phyloP scores from a whole-genome alignment of 257 asterid genomes.

The Nicotiana tabacum region DNA sequence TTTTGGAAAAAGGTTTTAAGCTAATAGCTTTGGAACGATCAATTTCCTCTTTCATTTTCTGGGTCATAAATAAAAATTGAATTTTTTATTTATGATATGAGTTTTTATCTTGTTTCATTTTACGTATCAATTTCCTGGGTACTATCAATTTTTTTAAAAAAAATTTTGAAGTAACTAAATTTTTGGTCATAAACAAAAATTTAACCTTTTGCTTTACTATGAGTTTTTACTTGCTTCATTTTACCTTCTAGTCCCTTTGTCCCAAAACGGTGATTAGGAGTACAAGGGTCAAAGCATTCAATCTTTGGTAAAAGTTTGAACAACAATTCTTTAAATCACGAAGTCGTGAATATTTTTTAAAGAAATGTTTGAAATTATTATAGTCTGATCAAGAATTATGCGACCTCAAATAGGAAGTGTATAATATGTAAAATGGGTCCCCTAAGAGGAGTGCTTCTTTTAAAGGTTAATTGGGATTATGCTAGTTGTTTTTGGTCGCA shows the following conservation, averaged over 20 bases:
- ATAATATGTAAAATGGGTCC: too few species aligned
- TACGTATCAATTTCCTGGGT: background rate
- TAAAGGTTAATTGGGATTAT: background rate
- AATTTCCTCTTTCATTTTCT: background rate
- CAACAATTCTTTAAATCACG: background rate
- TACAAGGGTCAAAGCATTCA: background rate
- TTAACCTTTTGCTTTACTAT: background rate
- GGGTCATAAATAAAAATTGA: background rate
- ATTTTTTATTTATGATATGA: background rate
- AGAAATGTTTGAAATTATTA: background rate
- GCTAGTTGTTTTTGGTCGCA: background rate
- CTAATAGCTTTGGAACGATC: background rate
- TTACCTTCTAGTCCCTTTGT: background rate
- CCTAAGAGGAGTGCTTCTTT: background rate
- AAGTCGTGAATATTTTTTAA: background rate
- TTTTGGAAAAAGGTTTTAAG: background rate
- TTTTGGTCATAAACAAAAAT: background rate
- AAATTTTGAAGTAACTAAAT: too few species aligned
- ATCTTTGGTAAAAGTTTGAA: background rate
- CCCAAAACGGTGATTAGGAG: background rate
- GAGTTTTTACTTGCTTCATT: background rate
- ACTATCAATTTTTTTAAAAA: too few species aligned
- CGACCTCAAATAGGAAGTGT: too few species aligned
- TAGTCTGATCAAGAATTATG: background rate
- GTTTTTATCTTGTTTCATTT: background rate